These are phyloP conservation scores for Podaxis pistillaris DNA, from an alignment of 768 basidiomycete genomes.

Conservation along the genomic window DNA sequence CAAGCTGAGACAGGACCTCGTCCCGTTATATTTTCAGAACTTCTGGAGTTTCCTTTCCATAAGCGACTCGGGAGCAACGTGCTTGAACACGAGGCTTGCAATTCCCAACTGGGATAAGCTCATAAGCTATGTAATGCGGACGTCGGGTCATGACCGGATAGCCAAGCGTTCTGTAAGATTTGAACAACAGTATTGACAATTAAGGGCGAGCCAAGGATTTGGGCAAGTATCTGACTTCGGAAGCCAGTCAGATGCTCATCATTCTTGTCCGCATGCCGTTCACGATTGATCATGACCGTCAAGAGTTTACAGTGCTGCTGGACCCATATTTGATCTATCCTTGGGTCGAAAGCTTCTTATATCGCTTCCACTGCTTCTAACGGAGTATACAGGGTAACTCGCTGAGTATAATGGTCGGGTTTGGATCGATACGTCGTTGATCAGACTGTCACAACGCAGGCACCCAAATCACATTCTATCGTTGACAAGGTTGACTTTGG, in stretches of 20 bases:
- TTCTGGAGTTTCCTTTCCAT: not conserved
- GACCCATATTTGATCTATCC: not conserved
- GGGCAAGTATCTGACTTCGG: not conserved
- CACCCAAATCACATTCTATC: not conserved
- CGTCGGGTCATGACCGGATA: not conserved
- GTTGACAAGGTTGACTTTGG: not conserved
- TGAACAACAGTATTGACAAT: not conserved
- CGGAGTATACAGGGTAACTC: not conserved
- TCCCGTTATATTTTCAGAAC: not conserved
- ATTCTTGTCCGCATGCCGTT: not conserved
- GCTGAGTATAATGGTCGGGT: not conserved
- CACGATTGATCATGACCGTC: not conserved
- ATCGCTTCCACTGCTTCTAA: not conserved
- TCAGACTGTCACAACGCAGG: not conserved
- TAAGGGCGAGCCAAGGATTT: not conserved
- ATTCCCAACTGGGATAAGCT: slow-evolving; percentile 1
- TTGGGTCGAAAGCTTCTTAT: not conserved
- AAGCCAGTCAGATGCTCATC: not conserved
- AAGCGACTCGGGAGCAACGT: slow-evolving; percentile 5
- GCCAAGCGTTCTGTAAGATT: not conserved
- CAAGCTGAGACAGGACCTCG: not conserved
- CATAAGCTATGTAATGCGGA: not conserved
- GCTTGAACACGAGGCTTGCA: slow-evolving; percentile 4
- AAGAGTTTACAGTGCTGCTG: not conserved
- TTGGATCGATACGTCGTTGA: not conserved